phyloP scores from a whole-genome alignment of 2,329 filamentous ascomycete species.

The Trichoderma sp. region DNA sequence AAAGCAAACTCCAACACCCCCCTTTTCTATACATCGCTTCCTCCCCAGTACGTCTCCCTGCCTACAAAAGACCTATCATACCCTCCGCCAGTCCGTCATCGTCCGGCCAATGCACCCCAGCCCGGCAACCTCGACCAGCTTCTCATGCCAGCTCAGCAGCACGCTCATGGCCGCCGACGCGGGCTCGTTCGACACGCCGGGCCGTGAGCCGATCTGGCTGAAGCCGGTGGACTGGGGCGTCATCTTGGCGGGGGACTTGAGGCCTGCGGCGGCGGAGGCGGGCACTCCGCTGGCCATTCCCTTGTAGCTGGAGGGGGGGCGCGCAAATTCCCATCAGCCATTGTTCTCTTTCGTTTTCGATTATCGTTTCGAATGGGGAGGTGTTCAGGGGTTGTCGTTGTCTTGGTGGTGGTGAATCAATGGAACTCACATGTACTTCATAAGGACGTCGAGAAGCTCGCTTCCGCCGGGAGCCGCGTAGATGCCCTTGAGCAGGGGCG shows the following conservation, averaged over 20 bases:
- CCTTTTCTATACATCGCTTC: background rate
- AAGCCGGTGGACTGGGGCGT: slow-evolving; percentile 79
- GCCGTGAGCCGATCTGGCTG: slow-evolving; percentile 70
- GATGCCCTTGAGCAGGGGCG: slow-evolving; percentile 78
- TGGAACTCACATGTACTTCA: slow-evolving; percentile 86
- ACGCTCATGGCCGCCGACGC: slow-evolving; percentile 94
- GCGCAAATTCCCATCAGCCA: background rate
- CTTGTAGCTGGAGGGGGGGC: slow-evolving; percentile 67
- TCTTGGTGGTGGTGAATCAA: slow-evolving; percentile 30
- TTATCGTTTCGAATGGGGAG: too few relatives aligned
- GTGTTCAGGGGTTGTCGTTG: background rate
- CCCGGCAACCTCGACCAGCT: slow-evolving; percentile 91
- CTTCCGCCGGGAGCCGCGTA: slow-evolving; percentile 76
- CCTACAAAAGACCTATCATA: slow-evolving; percentile 32
- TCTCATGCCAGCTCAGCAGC: slow-evolving; percentile 97
- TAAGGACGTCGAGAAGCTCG: slow-evolving; percentile 87
- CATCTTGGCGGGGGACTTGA: slow-evolving; percentile 50
- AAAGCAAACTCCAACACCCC: slow-evolving; percentile 6
- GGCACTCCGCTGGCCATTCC: slow-evolving; percentile 68
- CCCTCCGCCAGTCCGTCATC: slow-evolving; percentile 95
- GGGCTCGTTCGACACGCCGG: slow-evolving; percentile 61
- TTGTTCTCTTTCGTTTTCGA: background rate
- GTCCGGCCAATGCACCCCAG: slow-evolving; percentile 88
- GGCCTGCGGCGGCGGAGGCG: slow-evolving; percentile 33
- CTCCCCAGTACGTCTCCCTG: background rate